These are phyloP conservation scores for Microcera coccophila DNA, from an alignment of 2,329 filamentous ascomycete species.

Conservation along the genomic window DNA sequence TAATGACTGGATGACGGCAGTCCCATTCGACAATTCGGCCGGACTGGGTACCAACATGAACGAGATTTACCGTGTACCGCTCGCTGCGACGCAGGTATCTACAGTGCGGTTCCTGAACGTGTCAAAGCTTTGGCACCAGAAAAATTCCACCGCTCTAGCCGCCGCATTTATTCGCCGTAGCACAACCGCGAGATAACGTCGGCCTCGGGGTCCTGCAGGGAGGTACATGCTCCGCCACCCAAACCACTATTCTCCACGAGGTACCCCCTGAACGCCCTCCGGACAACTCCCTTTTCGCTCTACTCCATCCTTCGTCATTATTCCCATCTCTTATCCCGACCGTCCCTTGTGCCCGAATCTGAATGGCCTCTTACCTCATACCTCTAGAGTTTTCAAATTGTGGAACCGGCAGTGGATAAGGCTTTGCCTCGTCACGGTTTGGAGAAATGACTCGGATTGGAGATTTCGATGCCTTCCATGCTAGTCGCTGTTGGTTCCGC, in stretches of 20 bases:
- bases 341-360: too few species aligned
- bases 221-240: neutral
- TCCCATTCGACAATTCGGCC: neutral
- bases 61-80: too few species aligned
- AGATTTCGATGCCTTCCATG: too few species aligned
- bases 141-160: neutral
- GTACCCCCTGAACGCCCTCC: neutral
- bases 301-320: neutral
- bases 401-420: constrained; percentile 27
- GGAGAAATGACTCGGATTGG: constrained; percentile 23
- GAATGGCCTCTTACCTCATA: constrained; percentile 26
- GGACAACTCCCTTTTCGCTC: neutral
- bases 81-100: too few species aligned
- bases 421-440: constrained; percentile 22
- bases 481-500: too few species aligned
- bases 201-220: neutral
- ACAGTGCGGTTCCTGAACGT: too few species aligned
- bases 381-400: constrained; percentile 17
- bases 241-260: neutral
- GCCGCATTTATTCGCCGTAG: neutral
- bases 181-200: too few species aligned
- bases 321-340: neutral
- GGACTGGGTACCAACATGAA: neutral
- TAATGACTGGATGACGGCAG: constrained; percentile 7
- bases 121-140: too few species aligned